Evolutionary conservation across 1,284 basidiomycete species (phyloP).

Genomic region (Cryptococcus jaspeensis): DNA sequence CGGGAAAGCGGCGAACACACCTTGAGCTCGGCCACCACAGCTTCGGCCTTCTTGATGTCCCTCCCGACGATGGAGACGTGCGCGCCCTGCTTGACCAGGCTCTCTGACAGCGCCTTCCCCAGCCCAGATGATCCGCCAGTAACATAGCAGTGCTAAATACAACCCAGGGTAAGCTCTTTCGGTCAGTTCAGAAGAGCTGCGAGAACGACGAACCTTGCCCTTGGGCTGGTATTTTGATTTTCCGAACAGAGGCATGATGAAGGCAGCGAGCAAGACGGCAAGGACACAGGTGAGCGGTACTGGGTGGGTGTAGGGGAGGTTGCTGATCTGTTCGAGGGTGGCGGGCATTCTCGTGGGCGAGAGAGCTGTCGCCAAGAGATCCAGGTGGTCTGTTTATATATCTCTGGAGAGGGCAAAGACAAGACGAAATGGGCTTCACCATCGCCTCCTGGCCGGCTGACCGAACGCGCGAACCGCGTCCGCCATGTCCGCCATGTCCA

Average conservation of each 20-base stretch:
- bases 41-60: conserved; percentile 60
- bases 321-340: too few species aligned
- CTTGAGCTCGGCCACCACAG: conserved; percentile 64
- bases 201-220: conserved; percentile 41
- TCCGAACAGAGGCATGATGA: conserved; percentile 25
- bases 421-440: too few species aligned
- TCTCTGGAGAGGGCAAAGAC: too few species aligned
- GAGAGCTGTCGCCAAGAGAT: too few species aligned
- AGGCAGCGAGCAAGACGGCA: conserved; percentile 10
- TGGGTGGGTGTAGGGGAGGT: not conserved
- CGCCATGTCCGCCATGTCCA: not conserved
- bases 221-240: conserved; percentile 29
- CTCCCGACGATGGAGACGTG: conserved; percentile 75
- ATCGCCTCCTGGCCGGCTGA: too few species aligned
- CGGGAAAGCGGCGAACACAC: conserved; percentile 48
- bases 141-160: conserved; percentile 65
- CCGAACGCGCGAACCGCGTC: not conserved
- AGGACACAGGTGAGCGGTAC: conserved; percentile 1
- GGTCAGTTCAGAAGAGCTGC: not conserved
- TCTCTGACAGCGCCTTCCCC: conserved; percentile 68
- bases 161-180: not conserved
- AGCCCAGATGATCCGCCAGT: conserved; percentile 80
- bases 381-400: too few species aligned
- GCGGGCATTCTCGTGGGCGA: too few species aligned
- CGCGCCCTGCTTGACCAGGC: conserved; percentile 69